Conservation (phyloP, 2,329 filamentous ascomycete genomes). For the Phialocephala subalpina region DNA sequence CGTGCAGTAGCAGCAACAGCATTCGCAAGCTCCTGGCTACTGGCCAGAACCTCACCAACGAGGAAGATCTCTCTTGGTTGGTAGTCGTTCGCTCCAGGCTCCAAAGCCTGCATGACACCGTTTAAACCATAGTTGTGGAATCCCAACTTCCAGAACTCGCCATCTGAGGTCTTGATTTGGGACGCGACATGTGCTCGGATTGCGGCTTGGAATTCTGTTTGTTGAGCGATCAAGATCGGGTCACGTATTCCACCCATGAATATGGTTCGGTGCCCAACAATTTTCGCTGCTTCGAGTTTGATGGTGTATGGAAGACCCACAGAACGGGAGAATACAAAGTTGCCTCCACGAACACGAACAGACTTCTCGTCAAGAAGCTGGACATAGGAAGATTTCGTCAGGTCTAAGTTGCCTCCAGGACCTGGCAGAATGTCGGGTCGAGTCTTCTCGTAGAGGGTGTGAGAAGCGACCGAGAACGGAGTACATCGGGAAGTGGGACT, state of each 20-base stretch:
- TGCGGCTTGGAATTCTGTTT: constrained; percentile 46
- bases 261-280: constrained; percentile 53
- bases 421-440: constrained; percentile 58
- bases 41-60: constrained; percentile 55
- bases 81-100: constrained; percentile 6
- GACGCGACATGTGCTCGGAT: constrained; percentile 32
- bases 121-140: constrained; percentile 54
- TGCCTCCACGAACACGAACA: constrained; percentile 50
- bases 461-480: constrained; percentile 57
- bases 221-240: constrained; percentile 53
- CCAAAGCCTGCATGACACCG: not conserved
- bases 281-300: constrained; percentile 56
- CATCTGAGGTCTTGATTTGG: not conserved
- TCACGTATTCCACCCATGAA: constrained; percentile 57
- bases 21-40: constrained; percentile 53
- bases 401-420: constrained; percentile 56
- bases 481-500: constrained; percentile 52
- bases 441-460: constrained; percentile 63
- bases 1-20: constrained; percentile 51
- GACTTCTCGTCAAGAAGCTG: constrained; percentile 50
- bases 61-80: constrained; percentile 53
- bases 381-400: constrained; percentile 51
- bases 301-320: constrained; percentile 49
- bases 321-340: constrained; percentile 45
- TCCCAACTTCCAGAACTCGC: constrained; percentile 43